Conservation (phyloP, 1,284 basidiomycete genomes). For the Cryptococcus amylolentus region DNA sequence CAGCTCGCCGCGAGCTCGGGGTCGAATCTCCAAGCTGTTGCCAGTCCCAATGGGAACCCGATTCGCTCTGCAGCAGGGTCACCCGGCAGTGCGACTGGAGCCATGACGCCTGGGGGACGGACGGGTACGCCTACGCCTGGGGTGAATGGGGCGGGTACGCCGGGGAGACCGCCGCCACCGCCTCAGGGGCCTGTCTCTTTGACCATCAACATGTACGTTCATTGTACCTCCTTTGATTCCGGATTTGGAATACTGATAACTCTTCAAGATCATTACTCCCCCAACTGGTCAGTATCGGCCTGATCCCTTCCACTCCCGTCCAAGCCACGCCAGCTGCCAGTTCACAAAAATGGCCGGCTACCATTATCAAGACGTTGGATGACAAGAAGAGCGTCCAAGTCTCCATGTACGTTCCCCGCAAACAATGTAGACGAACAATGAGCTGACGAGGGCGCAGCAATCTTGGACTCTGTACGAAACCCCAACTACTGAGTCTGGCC, state of each 20-base stretch:
- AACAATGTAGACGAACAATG: background rate
- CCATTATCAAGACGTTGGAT: slow-evolving; percentile 29
- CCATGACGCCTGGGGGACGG: background rate
- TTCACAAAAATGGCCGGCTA: slow-evolving; percentile 15
- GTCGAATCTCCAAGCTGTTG: background rate
- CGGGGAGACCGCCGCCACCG: background rate
- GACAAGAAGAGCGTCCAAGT: slow-evolving; percentile 34
- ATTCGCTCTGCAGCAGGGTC: background rate
- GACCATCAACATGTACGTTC: slow-evolving; percentile 16
- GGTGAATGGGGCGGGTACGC: background rate
- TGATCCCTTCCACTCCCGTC: slow-evolving; percentile 21
- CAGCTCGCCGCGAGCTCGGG: background rate
- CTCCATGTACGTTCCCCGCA: slow-evolving; percentile 26
- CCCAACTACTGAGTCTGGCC: slow-evolving; percentile 30
- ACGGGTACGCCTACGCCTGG: background rate
- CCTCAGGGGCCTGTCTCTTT: slow-evolving; percentile 15
- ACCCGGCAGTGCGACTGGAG: slow-evolving; percentile 1
- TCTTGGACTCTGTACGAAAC: slow-evolving; percentile 26
- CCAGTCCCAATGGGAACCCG: slow-evolving; percentile 1
- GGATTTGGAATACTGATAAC: background rate
- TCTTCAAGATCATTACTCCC: slow-evolving; percentile 13
- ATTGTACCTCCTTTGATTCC: background rate
- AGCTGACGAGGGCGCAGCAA: slow-evolving; percentile 1
- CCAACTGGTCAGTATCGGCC: slow-evolving; percentile 17
- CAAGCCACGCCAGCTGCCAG: slow-evolving; percentile 20